A percentile compares a stretch with the other conserved stretches of the same genome.
These are phyloP conservation scores for Dendrothele bispora DNA, from an alignment of 768 basidiomycete genomes.

Conservation along the genomic window DNA sequence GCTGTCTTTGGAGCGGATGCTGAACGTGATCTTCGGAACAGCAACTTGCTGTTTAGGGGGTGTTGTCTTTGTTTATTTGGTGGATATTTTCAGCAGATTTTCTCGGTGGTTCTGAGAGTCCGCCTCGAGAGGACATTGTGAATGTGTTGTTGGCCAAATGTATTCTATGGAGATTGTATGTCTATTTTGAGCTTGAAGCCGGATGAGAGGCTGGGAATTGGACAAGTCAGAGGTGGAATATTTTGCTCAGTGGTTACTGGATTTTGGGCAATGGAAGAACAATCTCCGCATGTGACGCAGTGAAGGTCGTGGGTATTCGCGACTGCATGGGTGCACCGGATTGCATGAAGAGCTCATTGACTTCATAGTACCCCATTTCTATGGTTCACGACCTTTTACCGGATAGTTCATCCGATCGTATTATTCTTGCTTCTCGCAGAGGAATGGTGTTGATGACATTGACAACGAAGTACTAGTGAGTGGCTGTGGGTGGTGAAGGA, in stretches of 20 bases:
- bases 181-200: too few relatives aligned
- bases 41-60: too few relatives aligned
- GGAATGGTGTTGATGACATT: conserved; percentile 29
- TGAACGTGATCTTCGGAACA: too few relatives aligned
- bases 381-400: background rate
- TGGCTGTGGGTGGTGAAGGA: background rate
- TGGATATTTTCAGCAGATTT: too few relatives aligned
- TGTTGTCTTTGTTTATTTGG: too few relatives aligned
- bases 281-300: conserved; percentile 7
- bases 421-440: conserved; percentile 30
- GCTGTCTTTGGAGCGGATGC: too few relatives aligned
- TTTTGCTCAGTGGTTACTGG: conserved; percentile 32
- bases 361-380: conserved; percentile 10
- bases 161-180: too few relatives aligned
- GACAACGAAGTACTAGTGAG: conserved; percentile 10
- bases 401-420: conserved; percentile 26
- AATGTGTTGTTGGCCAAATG: too few relatives aligned
- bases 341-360: conserved; percentile 8
- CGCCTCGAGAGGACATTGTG: too few relatives aligned
- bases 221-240: conserved; percentile 20
- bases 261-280: conserved; percentile 25
- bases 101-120: too few relatives aligned
- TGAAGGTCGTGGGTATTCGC: conserved; percentile 21
- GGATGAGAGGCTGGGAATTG: too few relatives aligned
- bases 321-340: conserved; percentile 22